phyloP scores from a whole-genome alignment of 192 early-diverging fungal genomes.

The Coemansia asiatica region DNA sequence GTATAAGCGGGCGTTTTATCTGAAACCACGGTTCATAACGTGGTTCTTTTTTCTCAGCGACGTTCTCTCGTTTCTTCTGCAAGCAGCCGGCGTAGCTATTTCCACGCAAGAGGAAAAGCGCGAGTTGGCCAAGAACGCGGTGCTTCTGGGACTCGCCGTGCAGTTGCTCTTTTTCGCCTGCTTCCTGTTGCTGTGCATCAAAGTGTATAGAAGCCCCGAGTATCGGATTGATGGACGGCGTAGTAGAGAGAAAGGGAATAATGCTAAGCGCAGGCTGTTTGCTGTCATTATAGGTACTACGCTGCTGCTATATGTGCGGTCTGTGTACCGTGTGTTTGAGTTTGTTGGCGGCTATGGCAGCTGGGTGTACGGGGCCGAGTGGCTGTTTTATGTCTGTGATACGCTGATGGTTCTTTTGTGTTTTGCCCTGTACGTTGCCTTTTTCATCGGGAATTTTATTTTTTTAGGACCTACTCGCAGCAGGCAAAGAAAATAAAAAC shows the following conservation, averaged over 20 bases:
- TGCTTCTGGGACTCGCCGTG: conserved; percentile 26
- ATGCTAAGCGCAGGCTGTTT: conserved; percentile 21
- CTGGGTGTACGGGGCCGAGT: conserved; percentile 29
- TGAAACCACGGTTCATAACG: conserved; percentile 28
- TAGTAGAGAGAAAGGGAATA: background rate
- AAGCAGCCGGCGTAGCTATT: conserved; percentile 30
- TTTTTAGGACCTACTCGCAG: conserved; percentile 2
- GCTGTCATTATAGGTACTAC: conserved; percentile 27
- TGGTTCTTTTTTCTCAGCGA: conserved; percentile 45
- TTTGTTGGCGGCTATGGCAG: conserved; percentile 18
- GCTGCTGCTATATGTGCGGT: conserved; percentile 19
- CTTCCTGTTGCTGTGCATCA: conserved; percentile 15
- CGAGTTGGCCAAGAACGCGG: conserved; percentile 23
- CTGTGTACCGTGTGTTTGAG: conserved; percentile 32
- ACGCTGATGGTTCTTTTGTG: conserved; percentile 23
- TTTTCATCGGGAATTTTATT: conserved; percentile 35
- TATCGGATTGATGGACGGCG: too few relatives aligned
- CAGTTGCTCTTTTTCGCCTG: conserved; percentile 21
- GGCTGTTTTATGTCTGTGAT: conserved; percentile 36
- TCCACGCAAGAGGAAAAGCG: conserved; percentile 13
- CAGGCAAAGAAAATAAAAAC: too few relatives aligned
- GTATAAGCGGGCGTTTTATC: background rate
- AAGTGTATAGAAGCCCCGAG: background rate
- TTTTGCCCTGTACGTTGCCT: conserved; percentile 32
- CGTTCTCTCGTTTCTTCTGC: conserved; percentile 30